phyloP scores from a whole-genome alignment of 768 basidiomycete species.

The Panaeolus papilionaceus region DNA sequence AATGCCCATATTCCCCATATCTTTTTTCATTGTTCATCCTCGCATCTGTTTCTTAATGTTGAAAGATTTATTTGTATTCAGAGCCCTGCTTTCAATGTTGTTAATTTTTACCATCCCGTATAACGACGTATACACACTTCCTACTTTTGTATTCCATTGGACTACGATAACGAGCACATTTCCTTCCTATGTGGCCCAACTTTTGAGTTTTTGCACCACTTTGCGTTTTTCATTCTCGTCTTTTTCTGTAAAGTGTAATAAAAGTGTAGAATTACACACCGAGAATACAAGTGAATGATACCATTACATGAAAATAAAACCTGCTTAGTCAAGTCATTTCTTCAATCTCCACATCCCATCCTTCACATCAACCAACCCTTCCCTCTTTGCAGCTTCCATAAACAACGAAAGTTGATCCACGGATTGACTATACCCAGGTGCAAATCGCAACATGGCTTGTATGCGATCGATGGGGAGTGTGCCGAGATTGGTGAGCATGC shows the following conservation, averaged over 20 bases:
- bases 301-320: neutral
- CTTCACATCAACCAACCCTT: conserved; percentile 73
- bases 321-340: conserved; percentile 22
- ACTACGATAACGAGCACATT: neutral
- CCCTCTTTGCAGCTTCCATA: conserved; percentile 80
- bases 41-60: neutral
- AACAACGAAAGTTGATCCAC: conserved; percentile 80
- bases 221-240: neutral
- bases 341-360: conserved; percentile 74
- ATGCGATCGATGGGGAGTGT: conserved; percentile 80
- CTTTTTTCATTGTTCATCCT: neutral
- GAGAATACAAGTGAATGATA: neutral
- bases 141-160: neutral
- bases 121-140: neutral
- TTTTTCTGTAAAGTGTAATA: neutral
- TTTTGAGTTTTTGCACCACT: too few species aligned
- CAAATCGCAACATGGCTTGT: conserved; percentile 86
- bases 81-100: neutral
- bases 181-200: neutral
- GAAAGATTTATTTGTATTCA: neutral
- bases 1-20: neutral
- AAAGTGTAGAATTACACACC: neutral
- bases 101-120: neutral
- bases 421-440: conserved; percentile 81
- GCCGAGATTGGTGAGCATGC: conserved; percentile 90